A percentile compares a stretch with the other conserved stretches of the same genome.
Conservation (phyloP, 129 eudicot genomes). For the sunflower (Helianthus annuus) region HanXRQr2.0-SUNRISE NC_035438.2:14299345-14299844, state of each 20-base stretch:
- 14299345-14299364: too few relatives aligned
- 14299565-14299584: too few relatives aligned
- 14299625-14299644: neutral
- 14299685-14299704: constrained; percentile 19
- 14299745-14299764: constrained; percentile 17
- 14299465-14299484: too few relatives aligned
- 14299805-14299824: constrained; percentile 31
- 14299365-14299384: too few relatives aligned
- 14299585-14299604: neutral
- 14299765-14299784: constrained; percentile 24
- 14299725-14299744: constrained; percentile 28
- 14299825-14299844: constrained; percentile 33
- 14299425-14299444: too few relatives aligned
- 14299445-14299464: too few relatives aligned
- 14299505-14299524: too few relatives aligned
- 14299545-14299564: too few relatives aligned
- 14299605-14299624: neutral
- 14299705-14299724: constrained; percentile 27
- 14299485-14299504: too few relatives aligned
- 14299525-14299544: too few relatives aligned
- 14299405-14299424: too few relatives aligned
- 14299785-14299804: constrained; percentile 9
- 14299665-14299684: constrained; percentile 5
- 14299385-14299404: too few relatives aligned
- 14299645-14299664: neutral